phyloP scores from a whole-genome alignment of 441 rosid genomes.

The Erodium texanum region DNA sequence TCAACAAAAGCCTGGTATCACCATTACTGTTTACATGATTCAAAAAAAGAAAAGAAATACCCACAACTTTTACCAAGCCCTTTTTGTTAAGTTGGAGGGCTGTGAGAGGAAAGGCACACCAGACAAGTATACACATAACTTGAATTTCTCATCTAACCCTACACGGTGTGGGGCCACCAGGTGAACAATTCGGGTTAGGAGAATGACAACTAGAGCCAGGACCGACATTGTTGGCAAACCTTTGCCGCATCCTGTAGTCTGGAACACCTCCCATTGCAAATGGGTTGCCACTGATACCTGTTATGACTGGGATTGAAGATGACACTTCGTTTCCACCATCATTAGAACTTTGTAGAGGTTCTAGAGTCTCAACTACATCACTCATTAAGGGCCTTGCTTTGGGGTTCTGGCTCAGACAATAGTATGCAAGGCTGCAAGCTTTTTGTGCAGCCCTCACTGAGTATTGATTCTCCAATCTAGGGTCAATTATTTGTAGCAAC shows the following conservation, averaged over 20 bases:
- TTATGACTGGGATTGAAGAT: slow-evolving; percentile 28
- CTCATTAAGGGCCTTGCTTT: slow-evolving; percentile 97
- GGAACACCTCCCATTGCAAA: slow-evolving; percentile 72
- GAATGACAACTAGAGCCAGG: slow-evolving; percentile 76
- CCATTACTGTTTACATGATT: slow-evolving; percentile 24
- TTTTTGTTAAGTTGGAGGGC: slow-evolving; percentile 24
- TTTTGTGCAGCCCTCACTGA: slow-evolving; percentile 87
- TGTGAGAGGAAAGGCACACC: slow-evolving; percentile 30
- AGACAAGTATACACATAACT: slow-evolving; percentile 31
- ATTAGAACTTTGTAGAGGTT: slow-evolving; percentile 60
- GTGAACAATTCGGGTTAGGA: slow-evolving; percentile 71
- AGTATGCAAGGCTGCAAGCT: slow-evolving; percentile 90
- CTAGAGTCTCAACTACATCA: slow-evolving; percentile 87
- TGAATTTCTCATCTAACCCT: slow-evolving; percentile 59
- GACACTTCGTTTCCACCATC: slow-evolving; percentile 40
- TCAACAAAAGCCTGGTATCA: slow-evolving; percentile 24
- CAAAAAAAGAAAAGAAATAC: slow-evolving; percentile 32
- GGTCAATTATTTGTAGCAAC: slow-evolving; percentile 80
- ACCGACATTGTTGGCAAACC: slow-evolving; percentile 61
- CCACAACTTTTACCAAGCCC: slow-evolving; percentile 31
- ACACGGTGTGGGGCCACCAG: slow-evolving; percentile 63
- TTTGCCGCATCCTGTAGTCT: slow-evolving; percentile 45
- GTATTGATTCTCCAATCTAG: slow-evolving; percentile 78
- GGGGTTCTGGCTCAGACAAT: slow-evolving; percentile 91
- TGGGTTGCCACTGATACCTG: slow-evolving; percentile 31